phyloP scores from a whole-genome alignment of 495 filamentous ascomycete genomes.

The Penicillium silybi region DNA sequence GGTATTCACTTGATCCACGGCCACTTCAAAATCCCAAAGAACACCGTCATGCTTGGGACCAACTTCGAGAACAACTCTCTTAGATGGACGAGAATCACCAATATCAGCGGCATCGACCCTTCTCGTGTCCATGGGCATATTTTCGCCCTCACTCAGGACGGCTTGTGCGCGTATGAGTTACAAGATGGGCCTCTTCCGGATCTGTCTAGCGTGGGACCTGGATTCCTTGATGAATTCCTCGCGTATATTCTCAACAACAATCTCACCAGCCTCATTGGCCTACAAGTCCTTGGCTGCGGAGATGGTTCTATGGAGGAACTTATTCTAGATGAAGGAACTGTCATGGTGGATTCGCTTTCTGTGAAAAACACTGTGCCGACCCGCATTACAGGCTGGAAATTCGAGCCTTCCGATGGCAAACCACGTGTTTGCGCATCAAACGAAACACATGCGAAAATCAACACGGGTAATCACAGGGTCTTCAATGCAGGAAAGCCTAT shows the following conservation, averaged over 20 bases:
- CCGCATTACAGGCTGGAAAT: neutral
- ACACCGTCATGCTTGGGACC: slow-evolving; percentile 3
- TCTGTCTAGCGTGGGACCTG: slow-evolving; percentile 2
- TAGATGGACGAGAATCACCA: slow-evolving; percentile 47
- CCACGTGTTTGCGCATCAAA: slow-evolving; percentile 1
- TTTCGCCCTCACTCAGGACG: slow-evolving; percentile 9
- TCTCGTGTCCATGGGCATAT: slow-evolving; percentile 7
- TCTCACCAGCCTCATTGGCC: slow-evolving; percentile 6
- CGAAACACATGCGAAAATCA: neutral
- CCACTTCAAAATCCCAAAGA: slow-evolving; percentile 5
- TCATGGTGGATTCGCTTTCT: neutral
- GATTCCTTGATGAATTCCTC: slow-evolving; percentile 5
- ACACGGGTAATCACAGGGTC: neutral
- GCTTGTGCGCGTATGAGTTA: slow-evolving; percentile 7
- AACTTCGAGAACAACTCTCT: slow-evolving; percentile 9
- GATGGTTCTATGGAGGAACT: slow-evolving; percentile 4
- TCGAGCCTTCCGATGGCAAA: neutral
- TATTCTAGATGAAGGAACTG: slow-evolving; percentile 3
- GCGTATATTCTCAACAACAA: slow-evolving; percentile 7
- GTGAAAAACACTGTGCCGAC: neutral
- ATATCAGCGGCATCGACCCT: slow-evolving; percentile 27
- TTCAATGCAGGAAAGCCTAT: slow-evolving; percentile 2
- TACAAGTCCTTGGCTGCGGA: slow-evolving; percentile 5
- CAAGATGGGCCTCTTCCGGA: slow-evolving; percentile 10
- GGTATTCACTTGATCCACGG: slow-evolving; percentile 2